Conservation (phyloP, 345 rosid genomes). For the Aquilaria yunnanensis region DNA sequence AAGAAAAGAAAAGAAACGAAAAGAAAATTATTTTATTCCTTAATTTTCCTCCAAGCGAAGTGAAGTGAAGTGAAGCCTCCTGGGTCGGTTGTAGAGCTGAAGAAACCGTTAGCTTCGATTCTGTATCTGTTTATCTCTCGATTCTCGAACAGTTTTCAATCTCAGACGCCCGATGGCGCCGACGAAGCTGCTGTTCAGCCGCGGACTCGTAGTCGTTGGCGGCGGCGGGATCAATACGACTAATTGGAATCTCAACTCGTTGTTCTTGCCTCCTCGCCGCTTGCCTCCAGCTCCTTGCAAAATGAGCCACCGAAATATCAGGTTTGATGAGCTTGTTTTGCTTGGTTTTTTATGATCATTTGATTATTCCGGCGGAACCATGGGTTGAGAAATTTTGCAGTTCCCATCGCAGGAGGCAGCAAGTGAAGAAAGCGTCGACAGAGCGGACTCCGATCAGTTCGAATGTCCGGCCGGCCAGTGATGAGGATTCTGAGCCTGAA, state of each 20-base stretch:
- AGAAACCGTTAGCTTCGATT: too few species aligned
- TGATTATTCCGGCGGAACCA: background rate
- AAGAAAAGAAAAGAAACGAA: too few species aligned
- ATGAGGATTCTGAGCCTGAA: conserved; percentile 38
- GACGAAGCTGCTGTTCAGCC: too few species aligned
- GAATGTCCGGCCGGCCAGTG: conserved; percentile 23
- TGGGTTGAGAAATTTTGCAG: conserved; percentile 18
- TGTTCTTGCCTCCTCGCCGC: conserved; percentile 34
- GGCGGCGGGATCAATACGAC: background rate
- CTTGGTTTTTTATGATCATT: background rate
- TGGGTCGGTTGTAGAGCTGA: too few species aligned
- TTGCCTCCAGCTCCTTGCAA: conserved; percentile 62
- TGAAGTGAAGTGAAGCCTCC: too few species aligned
- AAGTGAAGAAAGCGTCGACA: conserved; percentile 46
- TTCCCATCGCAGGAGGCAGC: conserved; percentile 39
- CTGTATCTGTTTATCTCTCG: too few species aligned
- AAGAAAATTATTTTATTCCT: too few species aligned
- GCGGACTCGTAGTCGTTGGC: too few species aligned
- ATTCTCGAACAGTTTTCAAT: too few species aligned
- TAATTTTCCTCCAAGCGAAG: too few species aligned
- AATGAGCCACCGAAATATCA: conserved; percentile 52
- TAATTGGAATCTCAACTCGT: conserved; percentile 23
- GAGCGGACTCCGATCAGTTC: conserved; percentile 31
- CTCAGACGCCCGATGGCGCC: too few species aligned
- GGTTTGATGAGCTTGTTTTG: conserved; percentile 28